Percentiles rank a stretch among this genome's conserved stretches.
phyloP scores from a whole-genome alignment of 1,284 basidiomycete genomes.

The Rhodotorula sp. region DNA sequence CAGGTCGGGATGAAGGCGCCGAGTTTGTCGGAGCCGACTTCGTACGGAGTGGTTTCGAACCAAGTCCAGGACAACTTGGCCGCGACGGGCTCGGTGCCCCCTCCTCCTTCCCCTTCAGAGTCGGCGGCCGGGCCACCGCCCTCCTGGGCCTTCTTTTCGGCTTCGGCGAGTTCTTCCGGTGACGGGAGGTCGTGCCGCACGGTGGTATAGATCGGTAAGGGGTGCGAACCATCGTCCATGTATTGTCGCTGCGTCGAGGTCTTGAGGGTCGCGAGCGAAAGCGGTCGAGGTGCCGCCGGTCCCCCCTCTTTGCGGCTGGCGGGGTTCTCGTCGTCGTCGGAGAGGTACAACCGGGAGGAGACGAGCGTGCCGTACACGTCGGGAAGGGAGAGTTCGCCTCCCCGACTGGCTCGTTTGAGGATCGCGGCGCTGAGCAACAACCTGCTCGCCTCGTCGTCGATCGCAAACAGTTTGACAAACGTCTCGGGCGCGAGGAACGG shows the following conservation, averaged over 20 bases:
- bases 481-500: constrained; percentile 52
- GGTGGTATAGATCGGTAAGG: constrained; percentile 53
- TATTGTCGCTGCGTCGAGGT: constrained; percentile 49
- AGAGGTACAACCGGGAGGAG: constrained; percentile 51
- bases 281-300: constrained; percentile 8
- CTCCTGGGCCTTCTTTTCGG: constrained; percentile 38
- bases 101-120: constrained; percentile 3
- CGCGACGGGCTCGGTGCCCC: constrained; percentile 5
- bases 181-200: constrained; percentile 48
- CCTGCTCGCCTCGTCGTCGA: constrained; percentile 16
- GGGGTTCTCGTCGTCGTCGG: constrained; percentile 39
- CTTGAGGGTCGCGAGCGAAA: constrained; percentile 51
- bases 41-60: constrained; percentile 54
- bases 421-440: constrained; percentile 49
- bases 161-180: constrained; percentile 42
- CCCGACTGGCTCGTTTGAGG: constrained; percentile 49
- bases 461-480: constrained; percentile 40
- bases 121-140: too few relatives aligned
- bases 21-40: constrained; percentile 53
- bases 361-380: constrained; percentile 54
- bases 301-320: constrained; percentile 1
- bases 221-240: constrained; percentile 49
- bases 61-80: constrained; percentile 48
- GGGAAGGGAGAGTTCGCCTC: constrained; percentile 49
- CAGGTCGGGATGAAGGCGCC: constrained; percentile 55